Percentiles rank a stretch among this genome's conserved stretches.
phyloP scores from a whole-genome alignment of 202 grass and related monocot genomes.

The Panicum virgatum region DNA sequence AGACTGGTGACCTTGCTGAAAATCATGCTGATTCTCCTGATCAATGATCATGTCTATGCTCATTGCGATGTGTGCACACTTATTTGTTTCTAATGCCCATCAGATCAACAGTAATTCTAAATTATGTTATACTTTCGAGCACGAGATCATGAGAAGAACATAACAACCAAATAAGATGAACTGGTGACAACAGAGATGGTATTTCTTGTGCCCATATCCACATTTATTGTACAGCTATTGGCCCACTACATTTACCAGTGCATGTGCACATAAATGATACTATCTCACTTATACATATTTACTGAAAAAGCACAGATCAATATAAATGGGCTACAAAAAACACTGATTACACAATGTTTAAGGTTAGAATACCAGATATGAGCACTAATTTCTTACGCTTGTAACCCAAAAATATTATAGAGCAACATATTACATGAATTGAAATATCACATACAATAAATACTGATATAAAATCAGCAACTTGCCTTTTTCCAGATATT shows the following conservation, averaged over 20 bases:
- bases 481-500: slow-evolving; percentile 86
- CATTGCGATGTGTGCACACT: neutral
- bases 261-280: neutral
- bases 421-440: neutral
- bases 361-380: neutral
- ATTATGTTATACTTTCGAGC: neutral
- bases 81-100: neutral
- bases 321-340: slow-evolving; percentile 24
- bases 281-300: slow-evolving; percentile 11
- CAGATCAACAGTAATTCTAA: neutral
- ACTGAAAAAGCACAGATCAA: neutral
- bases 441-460: neutral
- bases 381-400: slow-evolving; percentile 16
- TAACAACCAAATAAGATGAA: slow-evolving; percentile 23
- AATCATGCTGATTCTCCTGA: neutral
- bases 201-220: neutral
- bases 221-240: slow-evolving; percentile 15
- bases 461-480: slow-evolving; percentile 14
- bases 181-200: neutral
- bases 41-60: neutral
- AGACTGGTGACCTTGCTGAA: neutral
- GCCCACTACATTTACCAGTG: neutral
- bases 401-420: neutral
- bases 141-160: neutral
- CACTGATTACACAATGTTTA: neutral